phyloP scores from a whole-genome alignment of 441 rosid genomes.

The Cnidoscolus chayamansa region DNA sequence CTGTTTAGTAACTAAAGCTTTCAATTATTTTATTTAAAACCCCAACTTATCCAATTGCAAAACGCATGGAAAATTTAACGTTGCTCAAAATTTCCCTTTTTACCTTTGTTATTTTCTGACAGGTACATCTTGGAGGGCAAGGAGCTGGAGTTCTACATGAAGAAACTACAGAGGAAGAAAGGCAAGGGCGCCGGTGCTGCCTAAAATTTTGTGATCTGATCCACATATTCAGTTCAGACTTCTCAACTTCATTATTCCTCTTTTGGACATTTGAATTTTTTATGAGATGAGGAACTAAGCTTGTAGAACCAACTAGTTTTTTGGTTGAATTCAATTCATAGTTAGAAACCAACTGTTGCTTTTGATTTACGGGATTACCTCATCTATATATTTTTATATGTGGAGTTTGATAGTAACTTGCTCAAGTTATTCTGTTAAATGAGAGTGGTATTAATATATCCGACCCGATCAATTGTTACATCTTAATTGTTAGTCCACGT shows the following conservation, averaged over 20 bases:
- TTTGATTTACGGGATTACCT: too few species aligned
- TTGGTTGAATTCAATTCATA: not conserved
- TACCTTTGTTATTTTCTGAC: not conserved
- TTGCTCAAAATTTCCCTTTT: not conserved
- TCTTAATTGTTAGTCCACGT: too few species aligned
- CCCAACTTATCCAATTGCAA: not conserved
- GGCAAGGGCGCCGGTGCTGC: conserved; percentile 31
- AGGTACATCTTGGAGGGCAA: conserved; percentile 26
- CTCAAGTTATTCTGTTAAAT: too few species aligned
- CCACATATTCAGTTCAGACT: not conserved
- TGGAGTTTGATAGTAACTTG: too few species aligned
- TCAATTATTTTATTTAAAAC: not conserved
- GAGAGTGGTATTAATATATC: too few species aligned
- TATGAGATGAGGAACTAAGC: conserved; percentile 8
- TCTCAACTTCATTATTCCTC: not conserved
- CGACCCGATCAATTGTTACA: too few species aligned
- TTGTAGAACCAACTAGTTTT: conserved; percentile 8
- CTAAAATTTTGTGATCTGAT: conserved; percentile 14
- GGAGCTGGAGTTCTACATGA: conserved; percentile 29
- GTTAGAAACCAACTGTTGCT: too few species aligned
- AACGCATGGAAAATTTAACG: not conserved
- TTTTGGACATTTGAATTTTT: conserved; percentile 3
- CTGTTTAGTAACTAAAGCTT: not conserved
- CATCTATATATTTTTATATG: too few species aligned
- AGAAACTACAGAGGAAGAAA: conserved; percentile 30